Evolutionary conservation across 345 rosid genomes (phyloP).

Genomic region (Rhizophora apiculata): DNA sequence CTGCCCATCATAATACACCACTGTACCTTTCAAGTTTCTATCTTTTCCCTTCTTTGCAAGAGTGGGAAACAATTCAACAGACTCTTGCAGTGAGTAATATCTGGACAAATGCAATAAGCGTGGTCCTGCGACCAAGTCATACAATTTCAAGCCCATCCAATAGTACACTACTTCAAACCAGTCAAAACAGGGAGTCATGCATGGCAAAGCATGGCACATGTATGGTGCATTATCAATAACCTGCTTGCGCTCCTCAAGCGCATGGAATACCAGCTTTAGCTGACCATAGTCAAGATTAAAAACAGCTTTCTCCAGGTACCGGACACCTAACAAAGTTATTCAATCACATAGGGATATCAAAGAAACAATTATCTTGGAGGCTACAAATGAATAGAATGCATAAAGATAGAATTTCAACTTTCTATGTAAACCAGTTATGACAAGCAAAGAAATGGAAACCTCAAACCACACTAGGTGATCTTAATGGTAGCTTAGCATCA

Average conservation of each 20-base stretch:
- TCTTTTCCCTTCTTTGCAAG: slow-evolving; percentile 74
- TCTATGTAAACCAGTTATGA: background rate
- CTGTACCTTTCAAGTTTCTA: slow-evolving; percentile 73
- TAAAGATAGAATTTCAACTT: background rate
- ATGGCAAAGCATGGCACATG: slow-evolving; percentile 89
- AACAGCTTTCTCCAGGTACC: slow-evolving; percentile 97
- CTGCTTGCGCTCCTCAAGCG: slow-evolving; percentile 92
- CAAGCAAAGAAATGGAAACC: background rate
- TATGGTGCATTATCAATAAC: slow-evolving; percentile 94
- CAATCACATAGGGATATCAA: background rate
- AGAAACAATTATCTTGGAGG: background rate
- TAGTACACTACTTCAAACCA: slow-evolving; percentile 93
- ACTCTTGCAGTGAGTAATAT: slow-evolving; percentile 81
- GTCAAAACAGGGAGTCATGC: slow-evolving; percentile 97
- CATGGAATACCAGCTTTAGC: slow-evolving; percentile 88
- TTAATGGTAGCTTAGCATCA: too few species aligned
- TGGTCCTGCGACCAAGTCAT: slow-evolving; percentile 90
- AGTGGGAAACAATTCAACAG: slow-evolving; percentile 86
- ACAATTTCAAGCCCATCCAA: slow-evolving; percentile 96
- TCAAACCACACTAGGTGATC: too few species aligned
- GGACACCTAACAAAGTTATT: slow-evolving; percentile 56
- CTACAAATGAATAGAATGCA: background rate
- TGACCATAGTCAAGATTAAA: slow-evolving; percentile 95
- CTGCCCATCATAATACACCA: slow-evolving; percentile 97
- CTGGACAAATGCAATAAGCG: slow-evolving; percentile 81